phyloP scores from a whole-genome alignment of 2,329 filamentous ascomycete species.

The Xylariomycetidae sp. region DNA sequence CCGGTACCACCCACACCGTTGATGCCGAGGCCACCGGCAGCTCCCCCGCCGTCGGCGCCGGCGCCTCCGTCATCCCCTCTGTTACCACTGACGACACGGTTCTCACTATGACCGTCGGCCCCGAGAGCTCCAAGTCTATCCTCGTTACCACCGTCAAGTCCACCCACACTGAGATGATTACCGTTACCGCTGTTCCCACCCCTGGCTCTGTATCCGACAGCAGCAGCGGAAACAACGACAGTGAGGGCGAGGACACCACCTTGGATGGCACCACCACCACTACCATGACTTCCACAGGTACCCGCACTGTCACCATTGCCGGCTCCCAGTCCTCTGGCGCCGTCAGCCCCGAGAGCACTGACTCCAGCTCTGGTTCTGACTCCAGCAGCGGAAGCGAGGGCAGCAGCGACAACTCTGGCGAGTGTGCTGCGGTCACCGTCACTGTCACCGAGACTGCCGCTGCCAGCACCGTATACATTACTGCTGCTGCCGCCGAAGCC shows the following conservation, averaged over 20 bases:
- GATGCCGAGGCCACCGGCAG: slow-evolving; percentile 4
- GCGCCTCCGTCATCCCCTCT: slow-evolving; percentile 3
- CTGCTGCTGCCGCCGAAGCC: slow-evolving; percentile 11
- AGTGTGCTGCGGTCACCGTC: slow-evolving; percentile 23
- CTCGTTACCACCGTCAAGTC: slow-evolving; percentile 26
- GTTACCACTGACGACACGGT: slow-evolving; percentile 13
- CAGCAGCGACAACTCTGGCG: slow-evolving; percentile 10
- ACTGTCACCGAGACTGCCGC: slow-evolving; percentile 26
- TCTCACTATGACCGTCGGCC: slow-evolving; percentile 24
- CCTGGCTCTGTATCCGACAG: slow-evolving; percentile 9
- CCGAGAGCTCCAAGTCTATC: slow-evolving; percentile 22
- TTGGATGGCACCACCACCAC: slow-evolving; percentile 22
- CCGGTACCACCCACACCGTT: slow-evolving; percentile 21
- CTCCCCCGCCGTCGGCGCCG: neutral
- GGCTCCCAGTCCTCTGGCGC: slow-evolving; percentile 8
- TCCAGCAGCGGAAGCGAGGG: slow-evolving; percentile 10
- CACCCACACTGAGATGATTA: slow-evolving; percentile 23
- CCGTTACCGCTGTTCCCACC: slow-evolving; percentile 17
- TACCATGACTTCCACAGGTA: slow-evolving; percentile 25
- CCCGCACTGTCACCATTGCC: slow-evolving; percentile 25
- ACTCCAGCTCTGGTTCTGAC: slow-evolving; percentile 10
- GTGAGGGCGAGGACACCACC: slow-evolving; percentile 10
- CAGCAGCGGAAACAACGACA: slow-evolving; percentile 1
- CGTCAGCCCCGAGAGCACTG: slow-evolving; percentile 9
- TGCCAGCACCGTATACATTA: slow-evolving; percentile 26